A percentile compares a stretch with the other conserved stretches of the same genome.
phyloP scores from a whole-genome alignment of 139 green algal species.

The Deuterostichococcus epilithicus region DNA sequence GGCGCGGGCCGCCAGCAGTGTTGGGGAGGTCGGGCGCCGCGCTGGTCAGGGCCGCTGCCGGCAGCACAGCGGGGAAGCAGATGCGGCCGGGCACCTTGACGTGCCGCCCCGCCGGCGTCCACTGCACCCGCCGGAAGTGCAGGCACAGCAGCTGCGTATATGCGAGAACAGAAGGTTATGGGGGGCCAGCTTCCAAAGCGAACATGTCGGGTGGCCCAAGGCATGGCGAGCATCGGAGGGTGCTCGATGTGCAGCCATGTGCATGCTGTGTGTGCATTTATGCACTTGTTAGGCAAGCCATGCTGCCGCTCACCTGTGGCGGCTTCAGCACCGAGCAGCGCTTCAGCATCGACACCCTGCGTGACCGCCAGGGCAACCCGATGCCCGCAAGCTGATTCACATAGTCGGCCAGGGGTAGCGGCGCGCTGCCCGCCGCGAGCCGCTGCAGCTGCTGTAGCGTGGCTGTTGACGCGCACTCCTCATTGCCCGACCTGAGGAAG shows the following conservation, averaged over 20 bases:
- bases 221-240: too few species aligned
- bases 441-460: background rate
- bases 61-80: background rate
- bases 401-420: background rate
- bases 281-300: too few species aligned
- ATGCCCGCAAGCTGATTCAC: background rate
- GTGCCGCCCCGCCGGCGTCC: slow-evolving; percentile 7
- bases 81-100: slow-evolving; percentile 10
- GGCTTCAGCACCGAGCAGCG: background rate
- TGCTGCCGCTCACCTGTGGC: background rate
- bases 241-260: too few species aligned
- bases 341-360: background rate
- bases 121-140: slow-evolving; percentile 11
- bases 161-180: too few species aligned
- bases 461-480: background rate
- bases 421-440: background rate
- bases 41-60: background rate
- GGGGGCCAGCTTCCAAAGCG: too few species aligned
- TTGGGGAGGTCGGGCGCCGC: too few species aligned
- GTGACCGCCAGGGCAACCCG: background rate
- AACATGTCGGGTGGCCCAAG: too few species aligned
- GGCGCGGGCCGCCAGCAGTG: too few species aligned
- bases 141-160: background rate
- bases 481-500: too few species aligned
- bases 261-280: too few species aligned